A percentile compares a stretch with the other conserved stretches of the same genome.
Conservation (phyloP, 2,329 filamentous ascomycete species). For the Alternaria burnsii region DNA sequence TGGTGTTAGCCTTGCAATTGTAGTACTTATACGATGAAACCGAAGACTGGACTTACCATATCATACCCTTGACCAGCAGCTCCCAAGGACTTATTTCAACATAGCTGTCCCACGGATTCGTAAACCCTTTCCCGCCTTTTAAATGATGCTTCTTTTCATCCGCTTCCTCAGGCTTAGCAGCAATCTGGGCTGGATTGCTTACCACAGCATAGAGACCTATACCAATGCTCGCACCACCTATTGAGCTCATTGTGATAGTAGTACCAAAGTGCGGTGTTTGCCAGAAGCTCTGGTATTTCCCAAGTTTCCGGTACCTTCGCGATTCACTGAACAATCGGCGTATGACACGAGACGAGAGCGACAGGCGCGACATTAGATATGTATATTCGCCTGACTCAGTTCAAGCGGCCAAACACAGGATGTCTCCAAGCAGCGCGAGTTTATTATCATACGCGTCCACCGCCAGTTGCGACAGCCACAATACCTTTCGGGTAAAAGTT, state of each 20-base stretch:
- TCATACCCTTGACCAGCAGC: slow-evolving; percentile 49
- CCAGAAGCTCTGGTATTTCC: slow-evolving; percentile 19
- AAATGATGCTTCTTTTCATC: slow-evolving; percentile 61
- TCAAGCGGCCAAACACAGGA: background rate
- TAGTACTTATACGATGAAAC: background rate
- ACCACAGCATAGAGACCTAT: slow-evolving; percentile 53
- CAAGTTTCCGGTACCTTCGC: background rate
- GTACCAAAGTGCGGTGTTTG: slow-evolving; percentile 32
- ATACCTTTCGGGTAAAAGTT: slow-evolving; percentile 2
- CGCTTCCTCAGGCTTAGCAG: slow-evolving; percentile 56
- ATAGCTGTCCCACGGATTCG: slow-evolving; percentile 67
- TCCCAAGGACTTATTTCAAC: slow-evolving; percentile 45
- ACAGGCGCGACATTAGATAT: slow-evolving; percentile 23
- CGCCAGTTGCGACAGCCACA: slow-evolving; percentile 7
- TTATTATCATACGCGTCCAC: background rate
- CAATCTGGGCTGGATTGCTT: slow-evolving; percentile 49
- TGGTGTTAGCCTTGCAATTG: background rate
- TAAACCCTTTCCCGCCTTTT: slow-evolving; percentile 62
- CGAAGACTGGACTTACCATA: slow-evolving; percentile 44
- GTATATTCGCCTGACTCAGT: background rate
- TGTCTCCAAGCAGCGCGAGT: background rate
- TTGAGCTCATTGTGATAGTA: slow-evolving; percentile 44
- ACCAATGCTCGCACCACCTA: slow-evolving; percentile 31
- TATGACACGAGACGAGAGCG: slow-evolving; percentile 11
- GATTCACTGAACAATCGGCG: slow-evolving; percentile 4